phyloP scores from a whole-genome alignment of 169 alveolate species.

The Theileria sp. region DNA sequence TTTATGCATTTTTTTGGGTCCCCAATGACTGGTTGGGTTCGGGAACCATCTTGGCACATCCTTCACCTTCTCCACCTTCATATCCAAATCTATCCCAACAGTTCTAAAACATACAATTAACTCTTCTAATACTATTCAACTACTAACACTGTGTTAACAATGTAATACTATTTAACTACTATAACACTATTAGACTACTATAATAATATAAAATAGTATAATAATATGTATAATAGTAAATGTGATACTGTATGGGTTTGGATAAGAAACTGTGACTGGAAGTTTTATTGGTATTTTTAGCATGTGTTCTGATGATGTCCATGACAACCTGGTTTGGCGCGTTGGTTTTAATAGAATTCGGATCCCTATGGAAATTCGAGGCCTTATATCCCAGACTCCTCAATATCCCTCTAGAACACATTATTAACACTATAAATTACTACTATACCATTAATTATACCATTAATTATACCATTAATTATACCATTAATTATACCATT shows the following conservation, averaged over 20 bases:
- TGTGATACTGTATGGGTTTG: slow-evolving; percentile 19
- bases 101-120: slow-evolving; percentile 17
- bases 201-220: neutral
- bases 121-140: neutral
- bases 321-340: slow-evolving; percentile 84
- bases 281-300: slow-evolving; percentile 14
- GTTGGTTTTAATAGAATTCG: slow-evolving; percentile 85
- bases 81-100: slow-evolving; percentile 42
- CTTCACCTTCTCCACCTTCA: neutral
- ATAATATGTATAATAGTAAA: neutral
- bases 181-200: too few species aligned
- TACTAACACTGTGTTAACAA: too few species aligned
- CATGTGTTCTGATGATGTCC: slow-evolving; percentile 82
- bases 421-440: too few species aligned
- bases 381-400: slow-evolving; percentile 81
- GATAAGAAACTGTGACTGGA: slow-evolving; percentile 42
- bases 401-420: slow-evolving; percentile 15
- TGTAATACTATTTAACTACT: too few species aligned
- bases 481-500: too few species aligned
- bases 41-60: slow-evolving; percentile 62
- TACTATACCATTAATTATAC: neutral
- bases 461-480: neutral
- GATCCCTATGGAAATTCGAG: slow-evolving; percentile 88
- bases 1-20: slow-evolving; percentile 65
- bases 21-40: slow-evolving; percentile 63